Base-by-base conservation (phyloP, 805 yeast genomes). In the Pichia deserticola region DNA sequence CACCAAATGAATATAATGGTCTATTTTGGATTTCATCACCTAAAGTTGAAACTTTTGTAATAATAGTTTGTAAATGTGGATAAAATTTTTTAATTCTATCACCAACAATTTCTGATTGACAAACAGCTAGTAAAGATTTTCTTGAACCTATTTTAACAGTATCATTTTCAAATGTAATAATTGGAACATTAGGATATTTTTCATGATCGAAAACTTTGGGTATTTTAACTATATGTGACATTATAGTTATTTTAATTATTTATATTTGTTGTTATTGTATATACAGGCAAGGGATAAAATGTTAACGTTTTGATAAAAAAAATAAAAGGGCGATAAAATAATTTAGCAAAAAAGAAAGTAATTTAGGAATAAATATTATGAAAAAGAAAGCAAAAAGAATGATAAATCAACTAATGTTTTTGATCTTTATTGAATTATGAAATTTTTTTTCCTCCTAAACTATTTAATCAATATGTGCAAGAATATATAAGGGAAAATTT, bases 1-100 rank as follows among this genome's bases (percentile, higher is more conserved):
- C 99, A 40, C 97, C 98, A 68, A 93, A 93, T 5, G 96, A 79
- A 66, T 92, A 93, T 45, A 93, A 73, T 7, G 99, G 97, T 63
- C 81, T 83, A 61, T 76, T 78, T 62, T 82, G 93, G 33, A 86
- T 83, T 62, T 87, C 85, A 70, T 93, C 99, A 29, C 98, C 99
- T 36, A 93, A 72, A 1, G 99, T 92, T 47, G 84, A 77, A 37
- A 88, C 75, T 4, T 96, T 90, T 11, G 86, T 68, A 27, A 93
- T 83, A 30, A 89, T 82, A 62, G 90, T 84, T n/a, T 74, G 65
- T 47, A 82, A 69, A 30, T 82, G 75, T 11, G 93, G 89, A 62
- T 80, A 84, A 34, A 45, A 51, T 30, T 68, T 64, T 54, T 77
- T 75, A 51, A 93, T 84, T 42, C 71, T 57, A 13, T 68, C 74